Base-by-base conservation (phyloP, 1,284 basidiomycete genomes). In the Trametes pubescens region DNA sequence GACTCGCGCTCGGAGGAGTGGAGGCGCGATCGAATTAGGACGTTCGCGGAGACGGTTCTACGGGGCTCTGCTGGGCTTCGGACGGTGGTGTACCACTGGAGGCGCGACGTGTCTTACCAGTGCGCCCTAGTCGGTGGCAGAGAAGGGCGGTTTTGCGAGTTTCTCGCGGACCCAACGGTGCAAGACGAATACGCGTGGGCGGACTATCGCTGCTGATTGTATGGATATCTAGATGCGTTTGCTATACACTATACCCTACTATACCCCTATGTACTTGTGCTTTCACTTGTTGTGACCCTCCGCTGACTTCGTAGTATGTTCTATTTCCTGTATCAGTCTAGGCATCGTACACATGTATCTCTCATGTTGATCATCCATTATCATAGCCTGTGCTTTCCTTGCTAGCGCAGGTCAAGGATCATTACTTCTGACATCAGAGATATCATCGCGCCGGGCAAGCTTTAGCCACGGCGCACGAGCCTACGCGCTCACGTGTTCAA, bases 401-500 rank as follows among this genome's bases (percentile, higher is more conserved):
- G 1, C 16, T 44, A 44, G 4, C 43, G 43, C n/a, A 44, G 5
- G 14, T 13, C 18, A 10, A 40, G 38, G 11, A 40, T 40, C 4
- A 40, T 13, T n/a, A n/a, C n/a, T 40, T n/a, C 18, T 13, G 11
- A 2, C 38, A 10, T 14, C 38, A n/a, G 14, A 40, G 3, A 21
- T 16, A 9, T 16, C n/a, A n/a, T n/a, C n/a, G n/a, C n/a, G n/a
- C n/a, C n/a, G n/a, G 13, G 44, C 5, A 47, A 16, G 11, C 29
- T 29, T 48, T 48, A 16, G 24, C 37, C 24, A 16, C 22, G 0
- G 21, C 13, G 21, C 18, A 26, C 10, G 11, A 10, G 10, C 26
- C 40, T 22, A 48, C 59, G 14, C 51, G 43, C 51, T 60, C 59
- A 54, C 59, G 59, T 60, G 59, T 13, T 37, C 22, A 7, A 9